Base-by-base conservation (phyloP, 2,329 filamentous ascomycete genomes). In the Cryphonectria nitschkei region DNA sequence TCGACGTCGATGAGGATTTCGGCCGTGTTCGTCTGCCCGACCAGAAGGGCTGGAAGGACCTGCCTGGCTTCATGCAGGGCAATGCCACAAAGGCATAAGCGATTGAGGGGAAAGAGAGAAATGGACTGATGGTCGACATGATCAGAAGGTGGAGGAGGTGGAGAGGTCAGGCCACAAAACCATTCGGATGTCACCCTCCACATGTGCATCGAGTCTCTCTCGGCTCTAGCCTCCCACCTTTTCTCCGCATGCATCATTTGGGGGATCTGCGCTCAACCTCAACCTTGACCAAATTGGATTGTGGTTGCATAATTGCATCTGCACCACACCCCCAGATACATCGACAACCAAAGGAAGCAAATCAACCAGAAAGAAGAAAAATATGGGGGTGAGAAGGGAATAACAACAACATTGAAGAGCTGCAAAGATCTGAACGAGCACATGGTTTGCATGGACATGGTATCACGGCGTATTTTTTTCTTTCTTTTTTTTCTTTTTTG, bases 1-100 rank as follows among this genome's bases (percentile, higher is more conserved):
- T 98, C 65, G 95, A 98, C 81, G 85, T 98, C 73, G 95, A 98
- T 79, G 91, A 96, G 83, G 93, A 97, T 79, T 98, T 98, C 84
- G 95, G 95, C 73, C 89, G 90, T 75, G 83, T 92, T 72, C 89
- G 88, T 81, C 78, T 93, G 72, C 86, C 87, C 22, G 83, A 84
- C 75, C 82, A 84, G 74, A 80, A 84, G 76, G 80, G 82, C 46
- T 89, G 87, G 87, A 85, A 85, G 78, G 81, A 82, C 32, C 75
- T 89, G 75, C 87, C 87, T 29, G 80, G 79, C 67, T 78, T 83
- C 72, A 85, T 89, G 76, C 82, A 83, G 52, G 84, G 82, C 50
- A 79, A 78, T 69, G 78, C 43, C 39, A 39, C 67, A 16, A 68
- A 65, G 43, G 66, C 61, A 29, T 69, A 52, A 68, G 62, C 16